These are phyloP conservation scores for Glycyrrhiza uralensis DNA, from an alignment of 306 rosid genomes.

Conservation along the genomic window DNA sequence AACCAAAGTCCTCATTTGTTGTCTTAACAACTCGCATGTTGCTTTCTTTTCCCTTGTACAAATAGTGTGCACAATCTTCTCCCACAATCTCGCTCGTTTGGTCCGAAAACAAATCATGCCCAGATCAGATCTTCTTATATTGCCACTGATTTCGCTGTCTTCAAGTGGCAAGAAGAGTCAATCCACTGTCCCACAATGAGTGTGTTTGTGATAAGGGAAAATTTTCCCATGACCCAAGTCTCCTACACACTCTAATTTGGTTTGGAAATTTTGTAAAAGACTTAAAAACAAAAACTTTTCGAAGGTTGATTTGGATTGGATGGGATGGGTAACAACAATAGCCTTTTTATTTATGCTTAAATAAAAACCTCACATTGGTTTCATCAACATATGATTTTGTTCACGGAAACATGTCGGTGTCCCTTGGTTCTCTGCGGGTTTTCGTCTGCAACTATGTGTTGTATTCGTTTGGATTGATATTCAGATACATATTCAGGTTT, in stretches of 20 bases:
- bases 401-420: slow-evolving; percentile 39
- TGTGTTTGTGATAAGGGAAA: slow-evolving; percentile 9
- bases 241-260: slow-evolving; percentile 6
- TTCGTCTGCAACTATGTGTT: slow-evolving; percentile 33
- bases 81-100: slow-evolving; percentile 51
- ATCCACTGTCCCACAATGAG: slow-evolving; percentile 40
- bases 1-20: background rate
- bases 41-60: slow-evolving; percentile 29
- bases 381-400: slow-evolving; percentile 29
- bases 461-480: slow-evolving; percentile 36
- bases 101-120: slow-evolving; percentile 1
- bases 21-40: background rate
- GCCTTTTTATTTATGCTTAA: slow-evolving; percentile 24
- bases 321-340: slow-evolving; percentile 42
- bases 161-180: slow-evolving; percentile 25
- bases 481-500: slow-evolving; percentile 49
- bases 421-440: slow-evolving; percentile 35
- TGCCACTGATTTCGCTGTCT: slow-evolving; percentile 34
- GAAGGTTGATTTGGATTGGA: slow-evolving; percentile 20
- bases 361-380: slow-evolving; percentile 42
- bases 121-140: slow-evolving; percentile 15
- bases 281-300: background rate
- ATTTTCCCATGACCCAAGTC: slow-evolving; percentile 2
- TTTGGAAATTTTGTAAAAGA: slow-evolving; percentile 16
- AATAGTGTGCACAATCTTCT: slow-evolving; percentile 45